These are phyloP conservation scores for Marasmius oreades DNA, from an alignment of 1,284 basidiomycete genomes.

Conservation along the genomic window DNA sequence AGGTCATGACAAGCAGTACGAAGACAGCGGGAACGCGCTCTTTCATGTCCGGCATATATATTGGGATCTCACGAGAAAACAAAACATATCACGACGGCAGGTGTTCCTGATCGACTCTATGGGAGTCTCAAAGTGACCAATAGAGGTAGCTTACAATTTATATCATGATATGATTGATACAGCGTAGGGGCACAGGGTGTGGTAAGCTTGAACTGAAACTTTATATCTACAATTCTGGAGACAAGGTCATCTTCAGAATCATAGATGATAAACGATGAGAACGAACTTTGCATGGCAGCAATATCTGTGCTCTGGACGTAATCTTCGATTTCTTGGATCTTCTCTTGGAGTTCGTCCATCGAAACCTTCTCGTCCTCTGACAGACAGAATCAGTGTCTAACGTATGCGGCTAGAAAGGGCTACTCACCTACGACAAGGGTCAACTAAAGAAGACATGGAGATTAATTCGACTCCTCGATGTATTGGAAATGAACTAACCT, in stretches of 20 bases:
- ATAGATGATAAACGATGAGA: slow-evolving; percentile 3
- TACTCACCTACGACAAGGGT: slow-evolving; percentile 86
- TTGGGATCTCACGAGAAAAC: neutral
- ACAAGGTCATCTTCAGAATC: slow-evolving; percentile 11
- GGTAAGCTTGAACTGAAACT: neutral
- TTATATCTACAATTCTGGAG: slow-evolving; percentile 34
- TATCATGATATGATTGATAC: neutral
- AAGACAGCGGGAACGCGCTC: slow-evolving; percentile 1
- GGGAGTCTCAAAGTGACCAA: neutral
- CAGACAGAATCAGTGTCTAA: slow-evolving; percentile 11
- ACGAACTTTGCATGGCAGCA: slow-evolving; percentile 85
- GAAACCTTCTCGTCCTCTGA: slow-evolving; percentile 94
- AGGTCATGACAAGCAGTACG: neutral
- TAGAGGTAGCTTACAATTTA: neutral
- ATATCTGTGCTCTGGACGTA: slow-evolving; percentile 95
- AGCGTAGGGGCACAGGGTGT: no score
- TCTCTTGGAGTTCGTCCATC: slow-evolving; percentile 91
- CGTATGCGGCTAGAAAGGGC: slow-evolving; percentile 18
- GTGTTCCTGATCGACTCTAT: slow-evolving; percentile 5
- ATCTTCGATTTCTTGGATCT: slow-evolving; percentile 86
- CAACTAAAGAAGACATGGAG: slow-evolving; percentile 54
- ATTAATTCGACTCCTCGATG: neutral
- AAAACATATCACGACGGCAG: neutral
- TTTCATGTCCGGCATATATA: neutral
- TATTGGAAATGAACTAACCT: slow-evolving; percentile 57